Evolutionary conservation across 257 asterid species (phyloP).

Genomic region (Eucommia ulmoides): DNA sequence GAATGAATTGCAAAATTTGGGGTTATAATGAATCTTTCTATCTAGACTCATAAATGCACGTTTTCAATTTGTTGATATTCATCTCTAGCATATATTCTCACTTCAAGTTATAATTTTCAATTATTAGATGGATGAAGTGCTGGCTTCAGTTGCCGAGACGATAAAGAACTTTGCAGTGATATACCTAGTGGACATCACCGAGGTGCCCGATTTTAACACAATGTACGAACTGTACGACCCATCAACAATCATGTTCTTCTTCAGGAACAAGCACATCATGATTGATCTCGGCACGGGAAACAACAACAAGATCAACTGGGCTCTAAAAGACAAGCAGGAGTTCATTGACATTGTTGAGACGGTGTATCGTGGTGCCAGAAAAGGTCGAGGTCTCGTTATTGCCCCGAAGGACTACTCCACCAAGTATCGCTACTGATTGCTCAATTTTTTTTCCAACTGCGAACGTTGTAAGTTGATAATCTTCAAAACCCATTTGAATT

Average conservation of each 20-base stretch:
- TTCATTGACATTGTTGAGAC: conserved; percentile 95
- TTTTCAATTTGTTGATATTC: background rate
- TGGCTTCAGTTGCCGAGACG: conserved; percentile 82
- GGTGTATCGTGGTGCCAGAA: conserved; percentile 89
- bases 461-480: too few relatives aligned
- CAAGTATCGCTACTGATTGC: conserved; percentile 60
- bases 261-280: conserved; percentile 98
- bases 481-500: too few relatives aligned
- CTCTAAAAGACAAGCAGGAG: conserved; percentile 93
- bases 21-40: background rate
- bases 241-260: conserved; percentile 84
- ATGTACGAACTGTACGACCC: conserved; percentile 96
- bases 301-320: conserved; percentile 97
- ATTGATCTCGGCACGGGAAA: conserved; percentile 95
- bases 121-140: conserved; percentile 76
- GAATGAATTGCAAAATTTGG: background rate
- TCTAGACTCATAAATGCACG: too few relatives aligned
- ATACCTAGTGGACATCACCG: conserved; percentile 74
- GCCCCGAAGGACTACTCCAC: conserved; percentile 99
- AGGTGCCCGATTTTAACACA: conserved; percentile 90
- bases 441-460: background rate
- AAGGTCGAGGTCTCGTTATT: conserved; percentile 93
- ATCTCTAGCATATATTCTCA: background rate
- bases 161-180: conserved; percentile 81
- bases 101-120: conserved; percentile 1